Conservation (phyloP, 768 basidiomycete genomes). For the Naganishia onofrii region DNA sequence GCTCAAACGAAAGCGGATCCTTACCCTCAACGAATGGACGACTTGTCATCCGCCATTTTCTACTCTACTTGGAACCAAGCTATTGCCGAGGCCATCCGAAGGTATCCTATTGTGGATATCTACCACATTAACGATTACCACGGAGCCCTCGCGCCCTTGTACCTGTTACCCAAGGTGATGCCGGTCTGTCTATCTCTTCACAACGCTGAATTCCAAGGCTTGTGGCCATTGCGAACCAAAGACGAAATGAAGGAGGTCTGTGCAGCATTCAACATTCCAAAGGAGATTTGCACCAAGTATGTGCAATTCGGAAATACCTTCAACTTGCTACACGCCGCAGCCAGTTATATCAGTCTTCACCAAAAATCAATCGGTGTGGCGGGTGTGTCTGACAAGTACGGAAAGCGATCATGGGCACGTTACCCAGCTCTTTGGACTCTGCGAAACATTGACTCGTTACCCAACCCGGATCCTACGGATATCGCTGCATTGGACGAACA, state of each 20-base stretch:
- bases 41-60: conserved; percentile 91
- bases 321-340: conserved; percentile 88
- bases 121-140: conserved; percentile 95
- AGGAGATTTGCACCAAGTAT: conserved; percentile 85
- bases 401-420: conserved; percentile 93
- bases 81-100: conserved; percentile 84
- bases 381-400: conserved; percentile 96
- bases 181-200: conserved; percentile 88
- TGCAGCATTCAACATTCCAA: conserved; percentile 95
- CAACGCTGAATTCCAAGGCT: conserved; percentile 96
- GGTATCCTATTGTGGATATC: conserved; percentile 81
- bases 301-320: conserved; percentile 98
- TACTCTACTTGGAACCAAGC: conserved; percentile 99
- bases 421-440: conserved; percentile 95
- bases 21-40: conserved; percentile 95
- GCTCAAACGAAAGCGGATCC: conserved; percentile 94
- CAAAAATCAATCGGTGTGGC: conserved; percentile 92
- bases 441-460: conserved; percentile 89
- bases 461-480: conserved; percentile 88
- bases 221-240: conserved; percentile 91
- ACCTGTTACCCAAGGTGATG: conserved; percentile 84
- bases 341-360: conserved; percentile 85
- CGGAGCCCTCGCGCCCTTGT: conserved; percentile 84
- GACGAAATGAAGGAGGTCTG: conserved; percentile 99
- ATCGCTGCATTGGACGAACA: conserved; percentile 82